A percentile compares a stretch with the other conserved stretches of the same genome.
Conservation (phyloP, 345 rosid genomes). For the Anacardium occidentale region DNA sequence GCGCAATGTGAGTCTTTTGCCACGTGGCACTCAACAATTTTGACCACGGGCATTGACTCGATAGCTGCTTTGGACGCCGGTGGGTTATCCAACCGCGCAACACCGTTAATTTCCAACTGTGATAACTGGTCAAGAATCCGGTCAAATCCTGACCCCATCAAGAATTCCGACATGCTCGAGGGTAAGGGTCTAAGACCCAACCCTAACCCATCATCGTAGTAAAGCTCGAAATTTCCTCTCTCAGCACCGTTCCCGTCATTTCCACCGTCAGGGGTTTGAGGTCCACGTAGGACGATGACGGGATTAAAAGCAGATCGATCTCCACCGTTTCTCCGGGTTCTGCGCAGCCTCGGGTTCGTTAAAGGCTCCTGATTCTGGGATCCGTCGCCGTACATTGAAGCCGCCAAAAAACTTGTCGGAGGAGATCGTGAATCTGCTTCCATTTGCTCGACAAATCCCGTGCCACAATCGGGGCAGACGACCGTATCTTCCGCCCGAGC, state of each 20-base stretch:
- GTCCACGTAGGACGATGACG: constrained; percentile 55
- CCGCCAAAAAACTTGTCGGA: constrained; percentile 24
- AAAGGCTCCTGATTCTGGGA: constrained; percentile 20
- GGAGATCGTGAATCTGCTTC: constrained; percentile 35
- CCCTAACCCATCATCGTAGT: constrained; percentile 60
- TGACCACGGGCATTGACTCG: constrained; percentile 55
- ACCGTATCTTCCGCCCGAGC: constrained; percentile 30
- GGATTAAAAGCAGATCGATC: constrained; percentile 71
- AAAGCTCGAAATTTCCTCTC: constrained; percentile 50
- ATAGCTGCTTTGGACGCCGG: constrained; percentile 63
- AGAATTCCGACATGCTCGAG: constrained; percentile 61
- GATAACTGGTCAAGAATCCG: constrained; percentile 62
- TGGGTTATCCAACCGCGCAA: constrained; percentile 45
- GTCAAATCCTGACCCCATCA: constrained; percentile 77
- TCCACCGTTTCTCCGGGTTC: constrained; percentile 44
- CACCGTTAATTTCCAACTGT: constrained; percentile 49
- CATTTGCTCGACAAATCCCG: constrained; percentile 56
- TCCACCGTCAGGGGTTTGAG: constrained; percentile 24
- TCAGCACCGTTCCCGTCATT: constrained; percentile 25
- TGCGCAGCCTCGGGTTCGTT: constrained; percentile 29
- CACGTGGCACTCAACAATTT: constrained; percentile 38
- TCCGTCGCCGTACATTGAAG: constrained; percentile 28
- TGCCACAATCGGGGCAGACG: constrained; percentile 50
- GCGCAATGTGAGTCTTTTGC: constrained; percentile 47
- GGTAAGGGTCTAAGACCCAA: constrained; percentile 64